phyloP scores from a whole-genome alignment of 108 stramenopile genomes.

The Cyclostephanos invisitatus region DNA sequence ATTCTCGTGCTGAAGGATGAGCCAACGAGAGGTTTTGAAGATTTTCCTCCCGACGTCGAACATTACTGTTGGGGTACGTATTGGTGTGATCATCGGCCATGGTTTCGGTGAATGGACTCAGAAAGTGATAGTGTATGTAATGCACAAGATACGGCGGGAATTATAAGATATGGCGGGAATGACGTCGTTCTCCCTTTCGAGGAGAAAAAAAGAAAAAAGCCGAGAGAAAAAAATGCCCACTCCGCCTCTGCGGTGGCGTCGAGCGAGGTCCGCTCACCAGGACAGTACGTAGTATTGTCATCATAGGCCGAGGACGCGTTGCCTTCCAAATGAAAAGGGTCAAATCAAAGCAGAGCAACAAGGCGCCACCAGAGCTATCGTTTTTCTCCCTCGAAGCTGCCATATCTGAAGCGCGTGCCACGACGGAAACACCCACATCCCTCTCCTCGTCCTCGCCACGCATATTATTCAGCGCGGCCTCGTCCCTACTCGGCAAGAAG shows the following conservation, averaged over 20 bases:
- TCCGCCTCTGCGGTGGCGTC: too few relatives aligned
- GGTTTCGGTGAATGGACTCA: too few relatives aligned
- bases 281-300: too few relatives aligned
- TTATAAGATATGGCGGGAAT: too few relatives aligned
- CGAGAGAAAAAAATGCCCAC: too few relatives aligned
- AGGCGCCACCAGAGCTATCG: conserved; percentile 24
- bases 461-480: conserved; percentile 20
- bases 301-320: background rate
- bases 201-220: too few relatives aligned
- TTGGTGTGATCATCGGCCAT: background rate
- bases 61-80: background rate
- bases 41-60: background rate
- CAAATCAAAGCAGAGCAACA: conserved; percentile 9
- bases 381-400: conserved; percentile 35
- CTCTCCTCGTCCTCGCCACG: conserved; percentile 14
- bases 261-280: too few relatives aligned
- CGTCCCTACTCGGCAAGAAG: conserved; percentile 17
- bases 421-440: background rate
- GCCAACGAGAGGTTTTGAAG: background rate
- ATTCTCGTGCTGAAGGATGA: background rate
- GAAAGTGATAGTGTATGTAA: too few relatives aligned
- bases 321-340: conserved; percentile 2
- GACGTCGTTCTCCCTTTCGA: too few relatives aligned
- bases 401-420: conserved; percentile 30
- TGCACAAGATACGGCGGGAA: too few relatives aligned